Percentiles rank a stretch among this genome's conserved stretches.
These are phyloP conservation scores for Cytospora mali DNA, from an alignment of 2,329 filamentous ascomycete genomes.

Conservation along the genomic window DNA sequence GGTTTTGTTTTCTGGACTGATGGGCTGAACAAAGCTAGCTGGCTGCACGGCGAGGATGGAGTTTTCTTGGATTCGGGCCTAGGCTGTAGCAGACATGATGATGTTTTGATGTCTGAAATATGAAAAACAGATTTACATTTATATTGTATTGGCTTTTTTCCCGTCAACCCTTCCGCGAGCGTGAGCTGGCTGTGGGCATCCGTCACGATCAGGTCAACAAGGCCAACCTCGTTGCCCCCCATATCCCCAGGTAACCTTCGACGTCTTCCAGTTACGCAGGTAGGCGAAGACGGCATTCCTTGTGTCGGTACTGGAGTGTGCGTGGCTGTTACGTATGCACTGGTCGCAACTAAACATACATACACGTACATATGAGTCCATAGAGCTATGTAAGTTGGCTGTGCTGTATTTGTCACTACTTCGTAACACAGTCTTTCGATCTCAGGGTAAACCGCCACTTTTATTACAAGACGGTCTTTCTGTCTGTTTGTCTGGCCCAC, in stretches of 20 bases:
- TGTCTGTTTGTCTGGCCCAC: neutral
- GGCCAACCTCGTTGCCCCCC: neutral
- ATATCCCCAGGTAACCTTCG: neutral
- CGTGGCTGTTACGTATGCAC: neutral
- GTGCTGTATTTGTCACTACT: no score
- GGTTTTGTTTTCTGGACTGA: conserved; percentile 14
- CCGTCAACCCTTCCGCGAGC: neutral
- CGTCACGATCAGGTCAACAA: neutral
- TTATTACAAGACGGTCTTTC: neutral
- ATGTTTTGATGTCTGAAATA: neutral
- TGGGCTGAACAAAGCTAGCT: neutral
- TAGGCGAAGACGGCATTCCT: neutral
- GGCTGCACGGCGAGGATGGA: conserved; percentile 24
- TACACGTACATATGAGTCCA: no score
- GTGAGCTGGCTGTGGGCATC: neutral
- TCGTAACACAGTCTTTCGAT: no score
- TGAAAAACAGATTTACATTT: conserved; percentile 1
- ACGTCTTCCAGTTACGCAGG: neutral
- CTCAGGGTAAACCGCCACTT: no score
- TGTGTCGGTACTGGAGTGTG: neutral
- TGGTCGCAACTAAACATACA: no score
- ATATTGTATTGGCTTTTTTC: neutral
- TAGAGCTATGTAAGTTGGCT: no score
- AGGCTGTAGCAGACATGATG: conserved; percentile 7
- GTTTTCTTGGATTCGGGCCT: conserved; percentile 4